Evolutionary conservation across 805 yeast species (phyloP).

Genomic region (Torulaspora franciscae): DNA sequence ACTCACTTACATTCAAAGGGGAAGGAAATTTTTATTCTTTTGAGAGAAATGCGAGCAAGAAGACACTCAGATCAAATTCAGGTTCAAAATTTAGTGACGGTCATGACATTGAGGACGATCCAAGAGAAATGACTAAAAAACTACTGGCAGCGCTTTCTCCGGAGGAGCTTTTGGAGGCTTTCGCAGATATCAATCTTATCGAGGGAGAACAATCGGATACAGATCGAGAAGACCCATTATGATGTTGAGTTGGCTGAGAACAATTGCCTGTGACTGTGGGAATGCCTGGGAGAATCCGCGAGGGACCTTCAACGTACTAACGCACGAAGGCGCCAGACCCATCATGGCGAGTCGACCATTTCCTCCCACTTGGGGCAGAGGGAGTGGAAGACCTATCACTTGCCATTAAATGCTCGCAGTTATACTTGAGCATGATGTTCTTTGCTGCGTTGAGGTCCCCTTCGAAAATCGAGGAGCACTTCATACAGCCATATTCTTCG

Average conservation of each 20-base stretch:
- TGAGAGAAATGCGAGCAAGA: slow-evolving; percentile 1
- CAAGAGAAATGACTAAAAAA: background rate
- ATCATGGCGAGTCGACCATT: too few relatives aligned
- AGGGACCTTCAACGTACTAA: too few relatives aligned
- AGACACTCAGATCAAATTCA: background rate
- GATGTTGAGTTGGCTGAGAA: background rate
- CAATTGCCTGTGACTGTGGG: too few relatives aligned
- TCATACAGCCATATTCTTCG: too few relatives aligned
- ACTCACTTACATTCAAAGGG: slow-evolving; percentile 4
- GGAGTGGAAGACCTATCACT: too few relatives aligned
- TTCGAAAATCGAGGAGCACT: too few relatives aligned
- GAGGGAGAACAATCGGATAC: background rate
- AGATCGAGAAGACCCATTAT: background rate
- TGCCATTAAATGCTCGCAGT: too few relatives aligned
- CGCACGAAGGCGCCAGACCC: too few relatives aligned
- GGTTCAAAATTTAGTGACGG: background rate
- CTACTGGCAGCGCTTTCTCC: background rate
- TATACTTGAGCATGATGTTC: too few relatives aligned
- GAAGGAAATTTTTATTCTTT: slow-evolving; percentile 14
- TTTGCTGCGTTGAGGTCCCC: too few relatives aligned
- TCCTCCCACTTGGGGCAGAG: too few relatives aligned
- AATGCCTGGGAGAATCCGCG: too few relatives aligned
- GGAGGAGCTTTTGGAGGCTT: background rate
- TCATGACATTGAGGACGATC: background rate
- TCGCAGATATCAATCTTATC: background rate